These are phyloP conservation scores for Diaporthe destruens DNA, from an alignment of 2,329 filamentous ascomycete species.

Conservation along the genomic window DNA sequence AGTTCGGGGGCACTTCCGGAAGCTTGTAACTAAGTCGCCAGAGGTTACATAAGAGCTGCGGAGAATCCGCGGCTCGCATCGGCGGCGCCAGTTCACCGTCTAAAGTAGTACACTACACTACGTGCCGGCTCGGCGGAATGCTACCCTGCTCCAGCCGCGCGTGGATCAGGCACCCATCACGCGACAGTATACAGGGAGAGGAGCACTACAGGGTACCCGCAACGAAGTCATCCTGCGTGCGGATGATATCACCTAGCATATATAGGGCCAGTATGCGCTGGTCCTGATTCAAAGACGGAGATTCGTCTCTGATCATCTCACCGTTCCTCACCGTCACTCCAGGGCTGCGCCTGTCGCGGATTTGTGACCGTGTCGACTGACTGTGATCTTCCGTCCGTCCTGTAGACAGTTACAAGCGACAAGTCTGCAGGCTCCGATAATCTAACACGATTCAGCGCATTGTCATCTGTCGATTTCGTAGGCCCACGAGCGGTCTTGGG, in stretches of 20 bases:
- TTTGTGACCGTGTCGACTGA: slow-evolving; percentile 11
- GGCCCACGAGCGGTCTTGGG: slow-evolving; percentile 4
- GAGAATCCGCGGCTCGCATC: slow-evolving; percentile 20
- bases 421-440: neutral
- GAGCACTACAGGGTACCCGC: neutral
- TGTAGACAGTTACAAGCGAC: neutral
- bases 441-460: slow-evolving; percentile 23
- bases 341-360: slow-evolving; percentile 14
- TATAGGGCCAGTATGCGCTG: slow-evolving; percentile 24
- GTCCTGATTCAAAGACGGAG: slow-evolving; percentile 6
- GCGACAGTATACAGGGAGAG: slow-evolving; percentile 15
- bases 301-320: neutral
- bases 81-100: slow-evolving; percentile 24
- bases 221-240: slow-evolving; percentile 33
- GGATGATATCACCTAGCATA: slow-evolving; percentile 33
- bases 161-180: slow-evolving; percentile 27
- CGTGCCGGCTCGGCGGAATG: slow-evolving; percentile 19
- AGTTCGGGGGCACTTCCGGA: slow-evolving; percentile 26
- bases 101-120: neutral
- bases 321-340: slow-evolving; percentile 10
- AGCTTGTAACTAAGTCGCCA: slow-evolving; percentile 7
- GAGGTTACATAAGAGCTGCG: slow-evolving; percentile 26
- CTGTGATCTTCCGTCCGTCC: slow-evolving; percentile 17
- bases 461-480: slow-evolving; percentile 9
- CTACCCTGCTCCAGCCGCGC: slow-evolving; percentile 10